Evolutionary conservation across 1,139 yeast species (phyloP), one percentile per base, ranked within the genome.

Genomic region (Hansenula lynferdii): DNA sequence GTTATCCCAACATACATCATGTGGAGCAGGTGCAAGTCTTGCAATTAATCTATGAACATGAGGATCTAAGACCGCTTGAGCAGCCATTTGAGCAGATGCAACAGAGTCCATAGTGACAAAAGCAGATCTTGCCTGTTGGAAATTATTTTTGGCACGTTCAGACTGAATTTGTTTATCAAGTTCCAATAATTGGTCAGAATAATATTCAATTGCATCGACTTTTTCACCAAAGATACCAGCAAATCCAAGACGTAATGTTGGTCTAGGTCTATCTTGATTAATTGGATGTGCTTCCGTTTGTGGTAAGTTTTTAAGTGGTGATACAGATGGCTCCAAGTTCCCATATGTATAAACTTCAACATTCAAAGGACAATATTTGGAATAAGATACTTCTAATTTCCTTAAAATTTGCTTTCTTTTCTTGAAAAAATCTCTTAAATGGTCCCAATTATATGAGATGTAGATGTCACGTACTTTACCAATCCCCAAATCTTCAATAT

Each of bases 91-190:
- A 0, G 92, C 92, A 34, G 85, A 77, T 0, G 92, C 92, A 1
- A 83, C 92, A 0, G 87, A 77, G 47, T 82, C 87, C 92, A 86
- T 81, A 1, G 95, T 86, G 18, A 86, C 76, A 59, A 86, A 86
- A 0, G 96, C 95, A 11, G 70, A 65, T 15, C 69, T 40, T 4
- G 56, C 53, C 8, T 66, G 8, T 69, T 64, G 14, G 54, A 67
- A 70, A 24, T 62, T 71, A 31, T 68, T 66, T 27, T 65, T 69
- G 9, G 58, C 59, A 35, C 86, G 67, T 4, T 76, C 69, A 17
- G 63, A 56, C 10, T 50, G 49, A 34, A 86, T 85, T 43, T 75
- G 69, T 33, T 66, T 66, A 53, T 86, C 94, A 8, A 85, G 54
- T 8, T 65, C 60, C 14, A 74, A 74, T 20, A 86, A 65, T 51